Evolutionary conservation across 805 yeast genomes (phyloP).

Genomic region (Ogataea thermomethanolica): DNA sequence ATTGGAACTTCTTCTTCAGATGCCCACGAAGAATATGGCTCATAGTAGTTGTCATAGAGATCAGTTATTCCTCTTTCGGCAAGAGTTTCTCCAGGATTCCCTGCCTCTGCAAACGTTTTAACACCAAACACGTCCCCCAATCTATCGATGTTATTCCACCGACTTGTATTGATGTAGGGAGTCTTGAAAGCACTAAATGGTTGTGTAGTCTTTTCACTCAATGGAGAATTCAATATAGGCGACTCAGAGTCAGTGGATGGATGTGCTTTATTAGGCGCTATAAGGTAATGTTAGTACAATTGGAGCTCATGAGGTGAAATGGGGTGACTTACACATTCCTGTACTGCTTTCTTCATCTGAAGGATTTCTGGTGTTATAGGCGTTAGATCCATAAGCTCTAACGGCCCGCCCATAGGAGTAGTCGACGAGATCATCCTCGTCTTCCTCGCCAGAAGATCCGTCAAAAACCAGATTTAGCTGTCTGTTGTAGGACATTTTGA

Average conservation of each 20-base stretch:
- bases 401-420: conserved; percentile 2
- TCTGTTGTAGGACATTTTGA: conserved; percentile 21
- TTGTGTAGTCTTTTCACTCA: conserved; percentile 29
- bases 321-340: conserved; percentile 15
- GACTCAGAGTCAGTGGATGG: conserved; percentile 14
- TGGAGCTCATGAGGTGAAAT: not conserved
- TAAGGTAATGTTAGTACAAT: conserved; percentile 8
- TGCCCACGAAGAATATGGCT: conserved; percentile 55
- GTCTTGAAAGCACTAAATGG: conserved; percentile 44
- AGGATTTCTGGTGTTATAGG: conserved; percentile 3
- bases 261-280: conserved; percentile 20
- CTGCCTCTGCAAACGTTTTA: conserved; percentile 26
- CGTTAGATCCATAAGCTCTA: conserved; percentile 3
- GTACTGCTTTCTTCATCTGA: conserved; percentile 12
- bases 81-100: conserved; percentile 33
- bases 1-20: conserved; percentile 43
- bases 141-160: conserved; percentile 41
- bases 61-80: conserved; percentile 38
- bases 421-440: conserved; percentile 11
- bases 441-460: conserved; percentile 19
- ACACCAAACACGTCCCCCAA: conserved; percentile 34
- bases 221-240: conserved; percentile 24
- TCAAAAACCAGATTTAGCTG: conserved; percentile 19
- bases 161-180: conserved; percentile 39
- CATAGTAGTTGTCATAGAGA: conserved; percentile 41